Base-by-base conservation (phyloP, 139 green algal genomes). In the Chlorella sp. region DNA sequence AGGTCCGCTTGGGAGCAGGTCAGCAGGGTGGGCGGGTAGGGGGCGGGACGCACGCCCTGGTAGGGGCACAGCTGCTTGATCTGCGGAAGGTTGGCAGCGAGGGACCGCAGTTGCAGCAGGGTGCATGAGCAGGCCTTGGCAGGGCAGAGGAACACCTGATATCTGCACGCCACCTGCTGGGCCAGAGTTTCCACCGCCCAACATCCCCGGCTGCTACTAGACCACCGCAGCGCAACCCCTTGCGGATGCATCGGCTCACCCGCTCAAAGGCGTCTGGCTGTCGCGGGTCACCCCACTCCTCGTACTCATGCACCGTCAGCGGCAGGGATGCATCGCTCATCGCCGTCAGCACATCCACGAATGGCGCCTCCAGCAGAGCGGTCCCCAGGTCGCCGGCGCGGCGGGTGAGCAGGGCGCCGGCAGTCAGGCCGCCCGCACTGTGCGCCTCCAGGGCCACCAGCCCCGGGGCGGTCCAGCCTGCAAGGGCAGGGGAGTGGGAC, bases 281-380 rank as follows among this genome's bases (percentile, higher is more conserved):
- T 25, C 28, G 32, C 30, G 88, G 82, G 78, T 89, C 67, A 23
- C 87, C 82, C 80, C 89, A 92, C 82, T 94, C 92, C 62, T 93
- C 92, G 81, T 91, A 96, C 82, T 98, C 95, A 44, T 91, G 90
- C 70, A 91, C 87, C 1, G 96, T 98, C 18, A 98, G 89, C 3
- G 96, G 94, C 47, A 98, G 78, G 20, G 80, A 63, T 21, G 87
- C 83, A 38, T 94, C 87, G 55, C 88, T 93, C 93, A 95, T 94
- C 34, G 87, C 91, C 3, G 83, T 78, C 21, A 96, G 76, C 13
- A 93, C 88, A 87, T 98, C 96, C 78, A 98, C 94, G 86, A 98
- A 98, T 0, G 95, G 96, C 36, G 97, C 94, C 44, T 92, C 91
- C 32, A 95, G 82, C 41, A 96, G 39, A 1, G 76, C 75, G 39